Evolutionary conservation across 192 early-diverging fungal species (phyloP).

Genomic region (Linderina pennispora): DNA sequence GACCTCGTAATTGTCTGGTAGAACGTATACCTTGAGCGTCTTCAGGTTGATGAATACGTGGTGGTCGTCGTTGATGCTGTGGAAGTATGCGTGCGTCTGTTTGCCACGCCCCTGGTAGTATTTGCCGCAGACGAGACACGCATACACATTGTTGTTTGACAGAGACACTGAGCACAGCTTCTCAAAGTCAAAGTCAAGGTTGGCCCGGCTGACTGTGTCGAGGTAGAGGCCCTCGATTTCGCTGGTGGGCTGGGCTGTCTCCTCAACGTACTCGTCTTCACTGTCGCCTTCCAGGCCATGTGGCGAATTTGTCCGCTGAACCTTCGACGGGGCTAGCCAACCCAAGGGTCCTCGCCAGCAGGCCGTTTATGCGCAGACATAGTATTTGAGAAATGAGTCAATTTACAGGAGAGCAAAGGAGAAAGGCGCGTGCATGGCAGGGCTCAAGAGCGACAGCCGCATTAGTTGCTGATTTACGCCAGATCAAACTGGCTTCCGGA

Average conservation of each 20-base stretch:
- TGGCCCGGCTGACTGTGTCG: slow-evolving; percentile 78
- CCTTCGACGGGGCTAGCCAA: slow-evolving; percentile 1
- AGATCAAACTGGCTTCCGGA: too few species aligned
- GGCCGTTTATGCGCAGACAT: neutral
- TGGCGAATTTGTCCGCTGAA: slow-evolving; percentile 6
- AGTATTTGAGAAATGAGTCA: too few species aligned
- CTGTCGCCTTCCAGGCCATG: slow-evolving; percentile 2
- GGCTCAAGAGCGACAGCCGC: too few species aligned
- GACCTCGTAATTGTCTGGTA: slow-evolving; percentile 94
- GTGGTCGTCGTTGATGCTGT: slow-evolving; percentile 91
- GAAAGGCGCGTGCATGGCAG: too few species aligned
- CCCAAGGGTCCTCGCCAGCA: neutral
- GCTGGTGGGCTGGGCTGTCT: neutral
- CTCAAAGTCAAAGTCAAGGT: slow-evolving; percentile 98
- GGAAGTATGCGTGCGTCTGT: slow-evolving; percentile 90
- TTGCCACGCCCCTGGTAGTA: slow-evolving; percentile 92
- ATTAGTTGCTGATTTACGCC: too few species aligned
- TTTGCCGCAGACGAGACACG: slow-evolving; percentile 94
- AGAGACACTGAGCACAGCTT: slow-evolving; percentile 94
- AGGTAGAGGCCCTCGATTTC: slow-evolving; percentile 57
- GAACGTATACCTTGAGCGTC: slow-evolving; percentile 78
- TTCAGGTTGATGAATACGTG: slow-evolving; percentile 92
- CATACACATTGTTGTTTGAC: slow-evolving; percentile 89
- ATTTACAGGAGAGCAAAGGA: neutral
- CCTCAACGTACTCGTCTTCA: neutral